Percentiles rank a stretch among this genome's conserved stretches.
Evolutionary conservation across 2,329 filamentous ascomycete species (phyloP).

Genomic region (Trichoderma sp.): DNA sequence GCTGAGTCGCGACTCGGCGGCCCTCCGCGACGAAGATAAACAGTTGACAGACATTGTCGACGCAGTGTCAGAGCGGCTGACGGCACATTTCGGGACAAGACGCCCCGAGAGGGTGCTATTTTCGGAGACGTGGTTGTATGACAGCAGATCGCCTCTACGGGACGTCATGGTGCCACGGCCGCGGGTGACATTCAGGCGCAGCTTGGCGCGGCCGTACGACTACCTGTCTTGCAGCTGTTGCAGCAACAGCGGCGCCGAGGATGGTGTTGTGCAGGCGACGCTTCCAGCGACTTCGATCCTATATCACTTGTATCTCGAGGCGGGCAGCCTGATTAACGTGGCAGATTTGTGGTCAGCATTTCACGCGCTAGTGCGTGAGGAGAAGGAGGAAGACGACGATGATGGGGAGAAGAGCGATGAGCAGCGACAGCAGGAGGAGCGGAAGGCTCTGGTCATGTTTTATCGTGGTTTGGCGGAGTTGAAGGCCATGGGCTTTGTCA

Average conservation of each 20-base stretch:
- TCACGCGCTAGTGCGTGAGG: slow-evolving; percentile 56
- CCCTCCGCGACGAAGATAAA: slow-evolving; percentile 68
- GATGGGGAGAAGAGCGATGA: slow-evolving; percentile 45
- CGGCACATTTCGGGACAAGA: slow-evolving; percentile 26
- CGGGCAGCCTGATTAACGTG: slow-evolving; percentile 73
- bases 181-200: slow-evolving; percentile 67
- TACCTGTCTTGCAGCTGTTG: slow-evolving; percentile 76
- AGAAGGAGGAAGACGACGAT: slow-evolving; percentile 38
- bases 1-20: slow-evolving; percentile 70
- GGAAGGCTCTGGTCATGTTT: slow-evolving; percentile 69
- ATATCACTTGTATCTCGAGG: slow-evolving; percentile 77
- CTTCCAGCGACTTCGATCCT: slow-evolving; percentile 70
- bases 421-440: slow-evolving; percentile 44
- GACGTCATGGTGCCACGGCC: slow-evolving; percentile 75
- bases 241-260: slow-evolving; percentile 43
- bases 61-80: slow-evolving; percentile 35
- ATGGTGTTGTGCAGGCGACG: slow-evolving; percentile 48
- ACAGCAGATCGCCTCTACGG: slow-evolving; percentile 64
- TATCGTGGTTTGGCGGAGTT: slow-evolving; percentile 84
- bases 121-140: slow-evolving; percentile 74
- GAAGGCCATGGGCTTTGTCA: slow-evolving; percentile 81
- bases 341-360: slow-evolving; percentile 80
- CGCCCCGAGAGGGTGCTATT: slow-evolving; percentile 51
- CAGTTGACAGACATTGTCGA: slow-evolving; percentile 67
- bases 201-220: slow-evolving; percentile 69